These are phyloP conservation scores for Salix viminalis DNA, from an alignment of 345 rosid species.

Conservation along the genomic window DNA sequence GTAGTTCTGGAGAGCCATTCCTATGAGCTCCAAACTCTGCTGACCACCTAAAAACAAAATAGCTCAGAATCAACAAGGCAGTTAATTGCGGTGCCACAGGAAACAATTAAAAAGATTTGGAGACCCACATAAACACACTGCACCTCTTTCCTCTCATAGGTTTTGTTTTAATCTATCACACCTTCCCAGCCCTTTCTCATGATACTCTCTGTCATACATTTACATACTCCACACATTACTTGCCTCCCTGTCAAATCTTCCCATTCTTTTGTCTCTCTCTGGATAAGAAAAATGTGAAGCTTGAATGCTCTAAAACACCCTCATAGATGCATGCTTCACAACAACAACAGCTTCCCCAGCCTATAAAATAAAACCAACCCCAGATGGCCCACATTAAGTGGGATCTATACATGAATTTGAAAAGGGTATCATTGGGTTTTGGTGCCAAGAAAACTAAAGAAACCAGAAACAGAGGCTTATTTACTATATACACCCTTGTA, in stretches of 20 bases:
- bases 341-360: neutral
- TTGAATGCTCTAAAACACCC: neutral
- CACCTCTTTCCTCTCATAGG: neutral
- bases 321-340: neutral
- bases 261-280: neutral
- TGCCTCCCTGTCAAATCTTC: neutral
- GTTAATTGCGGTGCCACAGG: neutral
- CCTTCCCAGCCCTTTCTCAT: neutral
- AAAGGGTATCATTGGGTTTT: neutral
- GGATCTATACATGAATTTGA: neutral
- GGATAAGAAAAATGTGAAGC: neutral
- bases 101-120: neutral
- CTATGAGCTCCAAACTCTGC: slow-evolving; percentile 67
- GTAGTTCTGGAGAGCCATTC: slow-evolving; percentile 69
- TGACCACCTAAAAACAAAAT: slow-evolving; percentile 70
- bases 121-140: neutral
- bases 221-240: too few species aligned
- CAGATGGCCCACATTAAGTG: neutral
- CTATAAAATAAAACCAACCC: neutral
- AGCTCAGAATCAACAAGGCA: slow-evolving; percentile 6
- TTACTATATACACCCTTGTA: neutral
- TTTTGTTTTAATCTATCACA: neutral
- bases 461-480: neutral
- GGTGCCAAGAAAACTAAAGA: neutral
- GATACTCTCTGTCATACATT: neutral